Conservation (phyloP, 352 stramenopile species). For the Globisporangium cystogenes region DNA sequence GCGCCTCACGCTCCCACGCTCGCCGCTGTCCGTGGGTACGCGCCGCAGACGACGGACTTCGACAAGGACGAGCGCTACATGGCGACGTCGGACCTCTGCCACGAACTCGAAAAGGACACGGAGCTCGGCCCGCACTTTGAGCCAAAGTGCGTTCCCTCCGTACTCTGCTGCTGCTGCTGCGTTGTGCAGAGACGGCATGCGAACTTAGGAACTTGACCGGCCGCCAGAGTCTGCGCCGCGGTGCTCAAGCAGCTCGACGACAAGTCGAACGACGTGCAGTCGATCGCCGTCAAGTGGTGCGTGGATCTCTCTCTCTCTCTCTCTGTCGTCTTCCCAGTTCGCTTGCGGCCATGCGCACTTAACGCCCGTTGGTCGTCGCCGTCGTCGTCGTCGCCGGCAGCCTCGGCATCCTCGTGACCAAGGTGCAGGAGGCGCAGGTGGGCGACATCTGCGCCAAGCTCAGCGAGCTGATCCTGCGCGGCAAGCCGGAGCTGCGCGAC, state of each 20-base stretch:
- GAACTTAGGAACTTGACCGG: background rate
- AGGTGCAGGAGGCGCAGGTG: constrained; percentile 93
- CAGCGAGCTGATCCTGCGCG: constrained; percentile 94
- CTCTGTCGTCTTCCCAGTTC: too few relatives aligned
- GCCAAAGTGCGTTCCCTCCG: constrained; percentile 71
- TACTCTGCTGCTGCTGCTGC: too few relatives aligned
- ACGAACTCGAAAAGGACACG: constrained; percentile 92
- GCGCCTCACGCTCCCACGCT: too few relatives aligned
- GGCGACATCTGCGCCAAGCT: constrained; percentile 97
- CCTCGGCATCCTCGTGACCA: constrained; percentile 95
- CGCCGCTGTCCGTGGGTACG: too few relatives aligned
- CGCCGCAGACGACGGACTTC: constrained; percentile 69
- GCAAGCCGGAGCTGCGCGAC: constrained; percentile 96
- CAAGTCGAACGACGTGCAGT: constrained; percentile 99
- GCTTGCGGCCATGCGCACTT: too few relatives aligned
- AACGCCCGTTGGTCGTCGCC: background rate
- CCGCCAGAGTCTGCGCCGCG: constrained; percentile 88
- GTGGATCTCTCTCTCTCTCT: too few relatives aligned
- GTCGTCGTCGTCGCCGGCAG: background rate
- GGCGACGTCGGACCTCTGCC: constrained; percentile 97
- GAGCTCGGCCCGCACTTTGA: constrained; percentile 84
- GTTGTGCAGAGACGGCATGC: too few relatives aligned
- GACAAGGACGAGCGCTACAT: constrained; percentile 99
- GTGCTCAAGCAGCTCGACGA: constrained; percentile 97
- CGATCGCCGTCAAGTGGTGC: constrained; percentile 86